Conservation (phyloP, 208 protist species). For the Trypanosoma lewisi region DNA sequence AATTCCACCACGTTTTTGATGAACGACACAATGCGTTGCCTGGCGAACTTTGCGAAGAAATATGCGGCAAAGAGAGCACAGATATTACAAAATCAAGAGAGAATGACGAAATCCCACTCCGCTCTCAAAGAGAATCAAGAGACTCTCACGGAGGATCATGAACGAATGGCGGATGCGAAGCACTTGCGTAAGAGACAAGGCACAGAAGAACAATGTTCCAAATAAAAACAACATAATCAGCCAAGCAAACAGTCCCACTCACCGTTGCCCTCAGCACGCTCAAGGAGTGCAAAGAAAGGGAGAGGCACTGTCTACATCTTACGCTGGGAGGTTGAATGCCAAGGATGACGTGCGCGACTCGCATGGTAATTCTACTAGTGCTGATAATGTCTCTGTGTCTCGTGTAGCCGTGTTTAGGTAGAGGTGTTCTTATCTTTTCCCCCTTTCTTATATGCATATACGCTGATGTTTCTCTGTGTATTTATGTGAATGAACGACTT, state of each 20-base stretch:
- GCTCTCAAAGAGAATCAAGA: not conserved
- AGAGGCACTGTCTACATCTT: too few species aligned
- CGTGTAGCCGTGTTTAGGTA: not conserved
- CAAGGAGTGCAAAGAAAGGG: not conserved
- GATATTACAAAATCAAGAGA: constrained; percentile 19
- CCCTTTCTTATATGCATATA: too few species aligned
- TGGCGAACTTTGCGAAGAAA: constrained; percentile 60
- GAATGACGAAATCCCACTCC: not conserved
- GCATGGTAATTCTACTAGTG: not conserved
- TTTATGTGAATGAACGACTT: too few species aligned
- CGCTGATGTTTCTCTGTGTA: too few species aligned
- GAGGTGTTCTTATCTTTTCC: too few species aligned
- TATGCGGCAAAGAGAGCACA: constrained; percentile 38
- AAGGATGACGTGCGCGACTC: too few species aligned
- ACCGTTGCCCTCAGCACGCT: not conserved
- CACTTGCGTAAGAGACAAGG: not conserved
- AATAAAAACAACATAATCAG: constrained; percentile 3
- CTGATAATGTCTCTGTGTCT: not conserved
- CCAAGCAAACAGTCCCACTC: not conserved
- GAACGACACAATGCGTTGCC: constrained; percentile 51
- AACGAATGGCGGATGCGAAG: not conserved
- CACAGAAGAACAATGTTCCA: not conserved
- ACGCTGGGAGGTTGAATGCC: too few species aligned
- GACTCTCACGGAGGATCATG: not conserved
- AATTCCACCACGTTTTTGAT: constrained; percentile 42